Conservation (phyloP, 768 basidiomycete genomes). For the Dioszegia crocea region DNA sequence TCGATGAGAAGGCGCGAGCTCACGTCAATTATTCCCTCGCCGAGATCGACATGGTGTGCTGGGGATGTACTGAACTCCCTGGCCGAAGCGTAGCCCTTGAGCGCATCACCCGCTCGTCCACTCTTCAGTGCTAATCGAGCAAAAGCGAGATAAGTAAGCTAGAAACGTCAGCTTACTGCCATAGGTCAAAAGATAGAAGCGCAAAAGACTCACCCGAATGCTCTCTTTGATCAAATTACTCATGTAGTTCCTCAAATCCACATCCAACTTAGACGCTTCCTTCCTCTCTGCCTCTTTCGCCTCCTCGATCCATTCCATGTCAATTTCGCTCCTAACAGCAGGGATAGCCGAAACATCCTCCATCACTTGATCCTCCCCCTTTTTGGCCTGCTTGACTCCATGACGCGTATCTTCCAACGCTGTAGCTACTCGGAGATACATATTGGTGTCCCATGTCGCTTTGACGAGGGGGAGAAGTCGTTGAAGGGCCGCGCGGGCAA, state of each 20-base stretch:
- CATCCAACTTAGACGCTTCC: slow-evolving; percentile 80
- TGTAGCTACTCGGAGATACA: neutral
- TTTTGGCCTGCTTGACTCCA: neutral
- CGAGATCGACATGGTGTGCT: slow-evolving; percentile 91
- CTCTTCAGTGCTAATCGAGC: slow-evolving; percentile 69
- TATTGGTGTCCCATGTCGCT: slow-evolving; percentile 16
- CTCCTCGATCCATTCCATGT: slow-evolving; percentile 72
- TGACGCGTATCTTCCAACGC: neutral
- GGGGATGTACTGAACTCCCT: slow-evolving; percentile 88
- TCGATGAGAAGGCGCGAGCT: slow-evolving; percentile 8
- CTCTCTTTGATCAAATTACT: slow-evolving; percentile 99
- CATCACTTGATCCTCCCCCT: slow-evolving; percentile 4
- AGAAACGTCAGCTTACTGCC: neutral
- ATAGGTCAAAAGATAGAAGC: neutral
- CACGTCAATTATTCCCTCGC: slow-evolving; percentile 53
- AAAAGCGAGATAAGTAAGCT: slow-evolving; percentile 61
- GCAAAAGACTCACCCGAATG: slow-evolving; percentile 67
- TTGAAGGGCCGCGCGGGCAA: slow-evolving; percentile 23
- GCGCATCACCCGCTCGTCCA: slow-evolving; percentile 66
- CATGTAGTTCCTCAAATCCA: slow-evolving; percentile 88
- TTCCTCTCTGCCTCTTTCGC: slow-evolving; percentile 61
- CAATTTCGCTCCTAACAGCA: slow-evolving; percentile 30
- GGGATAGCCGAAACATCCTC: neutral
- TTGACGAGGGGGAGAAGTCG: slow-evolving; percentile 28
- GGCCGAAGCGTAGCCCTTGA: slow-evolving; percentile 83